Base-by-base conservation (phyloP, 805 yeast genomes). In the Starmerella kuoi region DNA sequence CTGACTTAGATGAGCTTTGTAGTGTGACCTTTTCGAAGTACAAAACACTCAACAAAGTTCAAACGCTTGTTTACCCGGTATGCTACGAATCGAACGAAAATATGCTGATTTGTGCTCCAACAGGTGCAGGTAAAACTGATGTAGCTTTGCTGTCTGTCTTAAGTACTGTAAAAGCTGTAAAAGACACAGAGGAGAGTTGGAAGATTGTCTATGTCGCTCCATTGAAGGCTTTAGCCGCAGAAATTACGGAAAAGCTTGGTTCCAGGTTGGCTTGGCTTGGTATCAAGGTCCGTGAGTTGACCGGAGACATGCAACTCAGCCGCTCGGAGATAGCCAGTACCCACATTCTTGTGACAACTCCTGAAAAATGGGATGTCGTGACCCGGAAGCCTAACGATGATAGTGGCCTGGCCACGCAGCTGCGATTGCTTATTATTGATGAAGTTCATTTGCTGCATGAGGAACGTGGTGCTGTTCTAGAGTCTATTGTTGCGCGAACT, bases 61-160 rank as follows among this genome's bases (percentile, higher is more conserved):
- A 88, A 61, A 79, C 94, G 15, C 66, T 91, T 47, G 93, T 88
- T 1, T 91, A 69, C 52, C 94, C 94, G 0, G 84, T 87, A 12
- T 97, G 95, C 0, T 91, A 88, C 59, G 76, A 80, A 42, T 80
- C 96, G 4, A 86, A 83, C 59, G 96, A 88, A 55, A 88, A 88
- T 56, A 83, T 91, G 95, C 65, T 87, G 38, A 85, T 87, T 4
- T 87, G 96, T 74, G 95, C 96, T 0, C 96, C 96, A 1, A 87
- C 96, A 0, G 96, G 96, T 69, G 95, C 96, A 5, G 96, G 96
- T 72, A 87, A 87, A 58, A 87, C 96, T 0, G 95, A 87, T 60
- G 88, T 87, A 22, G 96, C 96, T 0, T 61, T 87, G 45, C 64
- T 87, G 30, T 68, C 95, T 0, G 76, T 87, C 48, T 64, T 87